Evolutionary conservation across 495 filamentous ascomycete genomes (phyloP), one percentile per base, ranked within the genome.

Genomic region (Penicilliopsis zonata): DNA sequence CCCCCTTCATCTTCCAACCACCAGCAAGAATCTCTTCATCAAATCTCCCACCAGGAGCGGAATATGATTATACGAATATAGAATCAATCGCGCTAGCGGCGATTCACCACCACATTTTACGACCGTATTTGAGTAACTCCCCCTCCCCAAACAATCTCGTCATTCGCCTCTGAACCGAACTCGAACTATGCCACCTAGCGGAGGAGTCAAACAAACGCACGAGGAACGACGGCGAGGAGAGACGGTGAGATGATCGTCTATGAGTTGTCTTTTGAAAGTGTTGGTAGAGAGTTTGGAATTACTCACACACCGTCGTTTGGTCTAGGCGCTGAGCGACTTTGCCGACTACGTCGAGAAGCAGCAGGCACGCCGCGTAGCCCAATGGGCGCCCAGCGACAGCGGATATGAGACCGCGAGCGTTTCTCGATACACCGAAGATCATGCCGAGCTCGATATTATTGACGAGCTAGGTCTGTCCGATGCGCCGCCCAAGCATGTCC

Each of bases 271-370:
- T 21, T 13, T 22, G n/a, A n/a, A n/a, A n/a, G n/a, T n/a, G n/a
- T n/a, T n/a, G n/a, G n/a, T n/a, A n/a, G n/a, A n/a, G n/a, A n/a
- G n/a, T n/a, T n/a, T n/a, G n/a, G n/a, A n/a, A n/a, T 20, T 28
- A 36, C 37, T 38, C 33, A 41, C 28, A 20, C 31, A 25, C 16
- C 33, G 35, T 37, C 32, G 29, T 21, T 28, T 12, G n/a, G 15
- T 18, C 1, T 39, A 90, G 83, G 90, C 90, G 13, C 68, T 98
- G 37, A 88, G 82, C 66, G 90, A 95, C 43, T 98, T 98, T 49
- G 86, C 92, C 52, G 90, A 96, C 54, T 96, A 94, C 43, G 92
- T 94, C 36, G 86, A 95, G 53, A 78, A 87, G 57, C 86, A 98
- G 53, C 88, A 95, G 54, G 70, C 73, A 3, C 87, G 59, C 58